These are phyloP conservation scores for Forsythia suspensa DNA, from an alignment of 257 asterid species.

Conservation along the genomic window DNA sequence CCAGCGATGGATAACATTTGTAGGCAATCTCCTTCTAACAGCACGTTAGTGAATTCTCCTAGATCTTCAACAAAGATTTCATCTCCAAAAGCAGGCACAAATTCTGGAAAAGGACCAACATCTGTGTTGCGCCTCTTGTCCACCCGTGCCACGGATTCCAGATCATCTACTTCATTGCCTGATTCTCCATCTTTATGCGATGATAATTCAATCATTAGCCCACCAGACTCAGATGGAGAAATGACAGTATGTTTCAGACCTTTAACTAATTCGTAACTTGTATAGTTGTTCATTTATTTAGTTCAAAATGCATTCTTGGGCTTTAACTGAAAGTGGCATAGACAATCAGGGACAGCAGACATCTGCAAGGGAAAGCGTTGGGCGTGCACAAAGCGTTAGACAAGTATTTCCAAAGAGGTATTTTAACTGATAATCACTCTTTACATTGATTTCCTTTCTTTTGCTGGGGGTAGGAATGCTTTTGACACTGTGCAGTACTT, in stretches of 20 bases:
- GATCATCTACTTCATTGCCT: conserved; percentile 31
- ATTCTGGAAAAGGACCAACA: conserved; percentile 35
- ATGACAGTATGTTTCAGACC: conserved; percentile 47
- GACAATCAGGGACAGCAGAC: conserved; percentile 52
- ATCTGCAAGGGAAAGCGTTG: conserved; percentile 32
- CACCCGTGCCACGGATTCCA: conserved; percentile 43
- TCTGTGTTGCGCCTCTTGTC: conserved; percentile 63
- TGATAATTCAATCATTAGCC: conserved; percentile 49
- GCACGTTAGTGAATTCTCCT: conserved; percentile 54
- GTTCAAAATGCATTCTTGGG: conserved; percentile 4
- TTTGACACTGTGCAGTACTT: background rate
- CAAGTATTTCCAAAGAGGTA: conserved; percentile 61
- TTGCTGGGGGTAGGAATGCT: background rate
- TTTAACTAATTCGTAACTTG: conserved; percentile 7
- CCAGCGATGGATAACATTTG: conserved; percentile 26
- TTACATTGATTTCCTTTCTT: background rate
- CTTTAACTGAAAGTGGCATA: conserved; percentile 30
- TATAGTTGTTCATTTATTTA: background rate
- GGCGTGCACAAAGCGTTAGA: conserved; percentile 30
- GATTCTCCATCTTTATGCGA: conserved; percentile 37
- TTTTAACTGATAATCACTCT: background rate
- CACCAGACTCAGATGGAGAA: conserved; percentile 53
- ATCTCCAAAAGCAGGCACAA: conserved; percentile 43
- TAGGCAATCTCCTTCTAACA: conserved; percentile 40
- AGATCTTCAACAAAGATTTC: conserved; percentile 35